Base-by-base conservation (phyloP, 2,329 filamentous ascomycete genomes). In the Monosporascus sp. region DNA sequence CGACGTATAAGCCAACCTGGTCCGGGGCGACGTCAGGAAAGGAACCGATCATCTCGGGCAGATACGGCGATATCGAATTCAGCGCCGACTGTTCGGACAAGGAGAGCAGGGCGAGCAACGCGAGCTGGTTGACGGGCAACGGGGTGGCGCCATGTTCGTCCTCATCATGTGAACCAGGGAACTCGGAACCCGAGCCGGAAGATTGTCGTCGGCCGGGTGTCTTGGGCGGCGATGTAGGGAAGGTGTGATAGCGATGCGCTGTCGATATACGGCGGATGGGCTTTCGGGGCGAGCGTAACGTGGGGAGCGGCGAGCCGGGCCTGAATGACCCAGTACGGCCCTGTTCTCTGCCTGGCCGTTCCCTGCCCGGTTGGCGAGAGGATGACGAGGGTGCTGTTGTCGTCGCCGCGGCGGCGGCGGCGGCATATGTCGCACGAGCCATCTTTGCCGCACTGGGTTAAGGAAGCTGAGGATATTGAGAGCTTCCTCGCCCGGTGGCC, bases 21-120 rank as follows among this genome's bases (percentile, higher is more conserved):
- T 77, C 78, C 2, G 80, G 72, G 20, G 87, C 81, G 20, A 97
- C 86, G 57, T 90, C 90, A 1, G 90, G 88, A 68, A 97, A 97
- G 1, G 84, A 85, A 22, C 84, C 83, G 1, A 92, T 86, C 93
- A 99, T 97, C 62, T 91, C 84, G 0, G 94, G 94, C 2, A 99
- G 82, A 70, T 99, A 99, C 1, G 94, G 94, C 11, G 88, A 89
- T 65, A 99, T 97, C 22, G 91, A 96, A 71, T 99, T 99, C 66
- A 99, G 81, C 0, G 94, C 94, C 0, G 93, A 97, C 76, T 99
- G 94, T 69, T 99, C 94, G 51, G 90, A 88, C 22, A 99, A 79
- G 7, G 92, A 92, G 56, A 99, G 89, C 59, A 97, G 75, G 1
- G 93, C 93, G 36, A 99, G 77, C 14, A 97, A 82, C 5, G 85